Evolutionary conservation across 192 early-diverging fungal species (phyloP), one percentile per base, ranked within the genome.

Genomic region (Coemansia sp.): DNA sequence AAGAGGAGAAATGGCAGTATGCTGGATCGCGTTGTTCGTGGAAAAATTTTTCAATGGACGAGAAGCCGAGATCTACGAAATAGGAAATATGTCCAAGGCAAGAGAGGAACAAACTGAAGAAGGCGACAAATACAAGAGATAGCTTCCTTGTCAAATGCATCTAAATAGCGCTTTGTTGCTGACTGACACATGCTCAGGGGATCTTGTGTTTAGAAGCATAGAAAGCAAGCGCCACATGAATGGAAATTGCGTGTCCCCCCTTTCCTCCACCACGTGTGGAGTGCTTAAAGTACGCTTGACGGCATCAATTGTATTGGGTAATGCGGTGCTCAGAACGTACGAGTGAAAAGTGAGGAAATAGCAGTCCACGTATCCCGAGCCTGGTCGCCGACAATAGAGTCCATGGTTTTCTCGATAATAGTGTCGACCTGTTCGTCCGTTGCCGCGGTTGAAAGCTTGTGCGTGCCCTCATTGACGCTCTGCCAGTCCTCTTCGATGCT

Each of bases 401-500:
- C 79, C 69, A 81, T 35, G 4, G 79, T 81, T 26, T 48, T 31
- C 23, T 75, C 79, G 11, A 68, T 34, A 42, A 81, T 76, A 2
- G 37, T 39, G 13, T 21, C 48, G 2, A 62, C 52, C 10, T 64
- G 58, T 21, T 72, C 70, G 18, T 55, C 59, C 1, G 66, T 48
- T 0, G 42, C 2, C 5, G 66, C 73, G 6, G 52, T 61, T 1
- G 69, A 59, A 28, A 81, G 69, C 16, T 63, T 59, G 64, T 64
- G 69, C 2, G 60, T 66, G 13, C 79, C 79, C 21, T 67, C 69
- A 38, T 62, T 71, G 36, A 83, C 80, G 35, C 41, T 58, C 35
- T 74, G 68, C 80, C 80, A 83, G 64, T 83, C 80, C 68, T 74
- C 80, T 39, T 83, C 80, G 33, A 77, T 77, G 72, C 75, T 83